Conservation (phyloP, 257 asterid genomes). For the Rauvolfia tetraphylla region DNA sequence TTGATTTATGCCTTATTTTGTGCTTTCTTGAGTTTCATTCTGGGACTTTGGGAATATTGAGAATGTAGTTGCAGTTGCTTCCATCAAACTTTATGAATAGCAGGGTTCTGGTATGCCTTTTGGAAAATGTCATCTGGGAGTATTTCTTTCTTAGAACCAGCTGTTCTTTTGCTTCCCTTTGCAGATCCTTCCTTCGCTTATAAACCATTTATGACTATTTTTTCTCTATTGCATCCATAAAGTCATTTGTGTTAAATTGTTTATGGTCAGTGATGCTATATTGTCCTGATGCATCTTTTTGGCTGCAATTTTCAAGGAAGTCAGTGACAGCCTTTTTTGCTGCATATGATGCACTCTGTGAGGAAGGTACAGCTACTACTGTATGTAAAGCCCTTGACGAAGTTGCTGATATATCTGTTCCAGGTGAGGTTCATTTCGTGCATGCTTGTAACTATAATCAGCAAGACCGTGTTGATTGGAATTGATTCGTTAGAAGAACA, state of each 20-base stretch:
- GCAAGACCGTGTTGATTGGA: neutral
- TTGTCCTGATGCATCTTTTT: neutral
- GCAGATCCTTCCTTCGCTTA: neutral
- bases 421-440: constrained; percentile 49
- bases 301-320: constrained; percentile 49
- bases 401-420: constrained; percentile 83
- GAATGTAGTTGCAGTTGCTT: neutral
- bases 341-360: constrained; percentile 89
- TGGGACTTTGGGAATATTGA: neutral
- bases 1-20: neutral
- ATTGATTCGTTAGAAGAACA: neutral
- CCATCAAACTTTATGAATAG: neutral
- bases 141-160: neutral
- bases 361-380: constrained; percentile 94
- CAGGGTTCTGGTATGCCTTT: neutral
- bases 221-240: neutral
- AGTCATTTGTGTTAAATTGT: neutral
- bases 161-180: neutral
- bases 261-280: neutral
- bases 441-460: neutral
- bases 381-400: constrained; percentile 89
- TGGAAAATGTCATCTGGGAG: neutral
- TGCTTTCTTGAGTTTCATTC: neutral
- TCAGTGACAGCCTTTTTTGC: constrained; percentile 91
- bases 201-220: neutral